These are phyloP conservation scores for Tubosaeta sp. DNA, from an alignment of 768 basidiomycete species.

Conservation along the genomic window DNA sequence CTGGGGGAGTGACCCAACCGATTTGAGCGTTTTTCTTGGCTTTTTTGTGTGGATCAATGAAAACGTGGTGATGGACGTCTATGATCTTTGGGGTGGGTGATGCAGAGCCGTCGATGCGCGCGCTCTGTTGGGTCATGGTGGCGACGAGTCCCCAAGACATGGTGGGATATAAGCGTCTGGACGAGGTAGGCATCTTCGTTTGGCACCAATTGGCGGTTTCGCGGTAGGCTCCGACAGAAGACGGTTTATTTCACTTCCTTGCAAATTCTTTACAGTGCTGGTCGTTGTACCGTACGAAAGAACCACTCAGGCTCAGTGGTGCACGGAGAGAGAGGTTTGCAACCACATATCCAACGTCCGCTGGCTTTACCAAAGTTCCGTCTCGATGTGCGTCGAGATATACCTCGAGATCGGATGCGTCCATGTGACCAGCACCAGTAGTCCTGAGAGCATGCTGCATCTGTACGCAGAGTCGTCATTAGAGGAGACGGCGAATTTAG, in stretches of 20 bases:
- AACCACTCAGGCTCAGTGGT: slow-evolving; percentile 58
- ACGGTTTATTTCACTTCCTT: slow-evolving; percentile 20
- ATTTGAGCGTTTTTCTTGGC: slow-evolving; percentile 38
- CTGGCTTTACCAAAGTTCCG: slow-evolving; percentile 72
- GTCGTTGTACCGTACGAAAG: slow-evolving; percentile 79
- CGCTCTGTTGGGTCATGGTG: slow-evolving; percentile 13
- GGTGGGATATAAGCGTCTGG: background rate
- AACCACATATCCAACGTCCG: slow-evolving; percentile 73
- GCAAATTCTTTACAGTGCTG: slow-evolving; percentile 61
- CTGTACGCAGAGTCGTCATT: slow-evolving; percentile 33
- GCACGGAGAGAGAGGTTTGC: slow-evolving; percentile 71
- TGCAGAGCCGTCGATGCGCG: background rate
- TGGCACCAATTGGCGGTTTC: slow-evolving; percentile 11
- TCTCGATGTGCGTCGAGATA: slow-evolving; percentile 57
- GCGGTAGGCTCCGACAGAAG: slow-evolving; percentile 13
- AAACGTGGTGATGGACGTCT: slow-evolving; percentile 79
- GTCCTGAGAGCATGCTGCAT: slow-evolving; percentile 65
- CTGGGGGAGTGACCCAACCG: slow-evolving; percentile 61
- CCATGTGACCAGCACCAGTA: slow-evolving; percentile 51
- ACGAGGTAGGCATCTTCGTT: slow-evolving; percentile 2
- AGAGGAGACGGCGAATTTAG: background rate
- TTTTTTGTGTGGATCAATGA: slow-evolving; percentile 52
- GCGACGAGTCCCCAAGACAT: background rate
- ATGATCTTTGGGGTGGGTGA: slow-evolving; percentile 27
- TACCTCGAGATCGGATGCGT: slow-evolving; percentile 45